Evolutionary conservation across 495 filamentous ascomycete genomes (phyloP).

Genomic region (Tuber indicum): DNA sequence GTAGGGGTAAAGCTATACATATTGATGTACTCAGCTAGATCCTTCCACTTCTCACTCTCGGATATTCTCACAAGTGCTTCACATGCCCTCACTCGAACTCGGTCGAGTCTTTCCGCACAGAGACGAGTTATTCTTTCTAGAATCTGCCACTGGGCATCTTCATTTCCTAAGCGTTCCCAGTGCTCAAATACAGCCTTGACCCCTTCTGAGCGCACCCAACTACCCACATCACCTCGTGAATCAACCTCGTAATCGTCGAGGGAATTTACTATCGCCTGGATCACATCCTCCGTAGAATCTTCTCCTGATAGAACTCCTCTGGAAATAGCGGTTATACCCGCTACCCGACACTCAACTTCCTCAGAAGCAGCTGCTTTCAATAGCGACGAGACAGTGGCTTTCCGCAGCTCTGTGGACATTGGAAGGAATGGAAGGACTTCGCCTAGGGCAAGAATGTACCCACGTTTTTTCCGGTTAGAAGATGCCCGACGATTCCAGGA

Average conservation of each 20-base stretch:
- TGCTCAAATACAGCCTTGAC: slow-evolving; percentile 51
- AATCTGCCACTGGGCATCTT: slow-evolving; percentile 23
- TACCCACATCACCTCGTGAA: slow-evolving; percentile 80
- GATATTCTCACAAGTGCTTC: slow-evolving; percentile 44
- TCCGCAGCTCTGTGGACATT: slow-evolving; percentile 46
- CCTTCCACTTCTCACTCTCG: slow-evolving; percentile 42
- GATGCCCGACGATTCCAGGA: slow-evolving; percentile 24
- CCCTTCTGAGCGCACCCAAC: slow-evolving; percentile 70
- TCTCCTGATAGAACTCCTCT: slow-evolving; percentile 9
- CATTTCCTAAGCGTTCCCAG: slow-evolving; percentile 32
- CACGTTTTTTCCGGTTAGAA: slow-evolving; percentile 16
- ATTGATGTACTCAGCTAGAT: slow-evolving; percentile 10
- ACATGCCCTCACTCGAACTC: slow-evolving; percentile 65
- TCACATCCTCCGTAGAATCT: slow-evolving; percentile 40
- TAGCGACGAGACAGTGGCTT: slow-evolving; percentile 46
- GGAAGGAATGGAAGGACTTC: slow-evolving; percentile 29
- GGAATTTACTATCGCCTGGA: slow-evolving; percentile 47
- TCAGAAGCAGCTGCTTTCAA: slow-evolving; percentile 29
- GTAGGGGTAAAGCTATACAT: neutral
- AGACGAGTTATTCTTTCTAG: slow-evolving; percentile 55
- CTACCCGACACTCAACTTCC: slow-evolving; percentile 35
- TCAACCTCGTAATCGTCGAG: slow-evolving; percentile 87
- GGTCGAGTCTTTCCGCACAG: slow-evolving; percentile 81
- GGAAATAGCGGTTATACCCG: slow-evolving; percentile 26
- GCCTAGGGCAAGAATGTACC: slow-evolving; percentile 34